phyloP scores from a whole-genome alignment of 2,329 filamentous ascomycete genomes.

The Hypomyces rosellus region DNA sequence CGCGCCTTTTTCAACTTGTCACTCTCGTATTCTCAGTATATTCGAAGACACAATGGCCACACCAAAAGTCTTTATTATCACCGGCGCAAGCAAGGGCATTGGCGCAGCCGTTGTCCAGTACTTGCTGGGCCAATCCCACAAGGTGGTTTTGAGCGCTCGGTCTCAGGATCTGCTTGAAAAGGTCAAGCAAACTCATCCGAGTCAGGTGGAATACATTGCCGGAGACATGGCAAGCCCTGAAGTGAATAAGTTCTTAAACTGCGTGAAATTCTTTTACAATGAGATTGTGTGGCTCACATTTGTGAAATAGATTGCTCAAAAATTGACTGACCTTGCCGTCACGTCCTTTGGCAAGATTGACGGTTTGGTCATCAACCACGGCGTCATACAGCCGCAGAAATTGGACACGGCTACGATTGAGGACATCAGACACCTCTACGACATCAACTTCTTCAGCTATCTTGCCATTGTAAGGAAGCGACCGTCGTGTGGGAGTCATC shows the following conservation, averaged over 20 bases:
- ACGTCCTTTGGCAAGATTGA: constrained; percentile 68
- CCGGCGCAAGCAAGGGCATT: constrained; percentile 58
- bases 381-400: constrained; percentile 67
- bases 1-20: background rate
- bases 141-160: constrained; percentile 53
- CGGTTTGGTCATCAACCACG: constrained; percentile 83
- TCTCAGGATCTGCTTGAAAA: constrained; percentile 42
- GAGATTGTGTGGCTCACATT: background rate
- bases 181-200: constrained; percentile 45
- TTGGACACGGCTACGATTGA: constrained; percentile 61
- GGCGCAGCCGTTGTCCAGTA: constrained; percentile 49
- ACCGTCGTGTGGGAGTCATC: background rate
- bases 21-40: background rate
- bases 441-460: constrained; percentile 82
- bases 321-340: constrained; percentile 59
- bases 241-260: constrained; percentile 29
- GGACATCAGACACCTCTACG: constrained; percentile 70
- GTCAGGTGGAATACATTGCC: constrained; percentile 49
- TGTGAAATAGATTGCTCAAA: constrained; percentile 43
- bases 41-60: too few species aligned
- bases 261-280: background rate
- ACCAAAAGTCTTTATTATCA: constrained; percentile 63
- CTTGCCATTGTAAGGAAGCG: constrained; percentile 60
- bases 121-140: constrained; percentile 48
- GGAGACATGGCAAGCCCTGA: constrained; percentile 50